Base-by-base conservation (phyloP, 371 early-diverging fungal species). In the Lichtheimia ornata region DNA sequence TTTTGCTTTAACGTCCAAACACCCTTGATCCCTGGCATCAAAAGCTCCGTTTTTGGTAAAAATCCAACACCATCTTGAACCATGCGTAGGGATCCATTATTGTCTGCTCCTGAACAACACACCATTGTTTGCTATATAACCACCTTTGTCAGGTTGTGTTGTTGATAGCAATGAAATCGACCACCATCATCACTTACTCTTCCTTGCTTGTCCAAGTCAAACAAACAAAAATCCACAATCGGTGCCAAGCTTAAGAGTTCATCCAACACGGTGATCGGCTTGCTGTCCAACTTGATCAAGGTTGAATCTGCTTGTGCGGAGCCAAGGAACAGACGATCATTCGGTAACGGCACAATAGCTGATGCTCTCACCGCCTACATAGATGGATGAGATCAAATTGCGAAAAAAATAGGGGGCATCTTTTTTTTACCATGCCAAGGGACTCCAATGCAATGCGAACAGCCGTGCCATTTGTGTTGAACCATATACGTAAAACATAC, bases 1-100 rank as follows among this genome's bases (percentile, higher is more conserved):
- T 74, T 45, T 35, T 35, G 35, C 18, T 70, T 59, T 52, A 92
- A 58, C 18, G 91, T 74, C 92, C 93, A 95, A 0, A 92, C 62
- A 2, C 83, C 80, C 53, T 76, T 82, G 22, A 94, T 70, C 15
- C 91, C 88, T 4, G 74, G 73, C 24, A 93, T 76, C 15, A 83
- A 80, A 35, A 92, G 40, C 0, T 67, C 63, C 2, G 82, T 85
- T 18, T 85, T 68, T 40, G 84, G 84, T n/a, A 81, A 73, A 45
- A 97, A 87, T 12, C 94, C 96, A 41, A 96, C 83, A 9, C 98
- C 97, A 70, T 91, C 93, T 49, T 93, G 84, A 27, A 97, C 85
- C 5, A 95, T 77, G 25, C 95, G 82, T 50, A 97, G 71, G 1
- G 88, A 81, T 6, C 94, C 93, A 63, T 88, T 85, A 56, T 86